Conservation (phyloP, 495 filamentous ascomycete genomes). For the Talaromyces trachyspermus region DNA sequence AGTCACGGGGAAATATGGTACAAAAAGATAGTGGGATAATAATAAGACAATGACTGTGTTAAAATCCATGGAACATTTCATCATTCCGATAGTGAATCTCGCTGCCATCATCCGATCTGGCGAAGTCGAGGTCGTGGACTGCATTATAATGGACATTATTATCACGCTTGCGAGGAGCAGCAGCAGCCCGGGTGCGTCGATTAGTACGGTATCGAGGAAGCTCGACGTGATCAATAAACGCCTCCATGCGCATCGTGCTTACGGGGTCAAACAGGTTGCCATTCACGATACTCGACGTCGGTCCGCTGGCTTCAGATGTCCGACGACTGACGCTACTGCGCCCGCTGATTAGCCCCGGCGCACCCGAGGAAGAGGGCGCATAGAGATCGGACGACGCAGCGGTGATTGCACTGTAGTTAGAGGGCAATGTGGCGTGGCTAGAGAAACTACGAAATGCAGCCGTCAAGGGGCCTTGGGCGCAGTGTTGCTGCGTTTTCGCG, state of each 20-base stretch:
- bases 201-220: constrained; percentile 22
- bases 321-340: constrained; percentile 35
- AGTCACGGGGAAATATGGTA: neutral
- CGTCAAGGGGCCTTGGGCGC: constrained; percentile 50
- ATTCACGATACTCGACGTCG: constrained; percentile 19
- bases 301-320: constrained; percentile 37
- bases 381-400: constrained; percentile 55
- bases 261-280: constrained; percentile 56
- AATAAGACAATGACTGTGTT: neutral
- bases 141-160: constrained; percentile 31
- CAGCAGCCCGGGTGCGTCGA: constrained; percentile 20
- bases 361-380: constrained; percentile 15
- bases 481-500: constrained; percentile 79
- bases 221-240: constrained; percentile 53
- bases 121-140: constrained; percentile 24
- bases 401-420: constrained; percentile 32
- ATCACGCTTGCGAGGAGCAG: constrained; percentile 18
- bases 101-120: constrained; percentile 21
- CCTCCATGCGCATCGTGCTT: constrained; percentile 94
- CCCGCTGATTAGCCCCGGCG: constrained; percentile 26
- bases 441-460: constrained; percentile 68
- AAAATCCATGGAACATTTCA: constrained; percentile 37
- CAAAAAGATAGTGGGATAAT: neutral
- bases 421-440: constrained; percentile 44
- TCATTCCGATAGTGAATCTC: constrained; percentile 28